Evolutionary conservation across 768 basidiomycete genomes (phyloP), one percentile per base, ranked within the genome.

Genomic region (Auriscalpium microsporum): DNA sequence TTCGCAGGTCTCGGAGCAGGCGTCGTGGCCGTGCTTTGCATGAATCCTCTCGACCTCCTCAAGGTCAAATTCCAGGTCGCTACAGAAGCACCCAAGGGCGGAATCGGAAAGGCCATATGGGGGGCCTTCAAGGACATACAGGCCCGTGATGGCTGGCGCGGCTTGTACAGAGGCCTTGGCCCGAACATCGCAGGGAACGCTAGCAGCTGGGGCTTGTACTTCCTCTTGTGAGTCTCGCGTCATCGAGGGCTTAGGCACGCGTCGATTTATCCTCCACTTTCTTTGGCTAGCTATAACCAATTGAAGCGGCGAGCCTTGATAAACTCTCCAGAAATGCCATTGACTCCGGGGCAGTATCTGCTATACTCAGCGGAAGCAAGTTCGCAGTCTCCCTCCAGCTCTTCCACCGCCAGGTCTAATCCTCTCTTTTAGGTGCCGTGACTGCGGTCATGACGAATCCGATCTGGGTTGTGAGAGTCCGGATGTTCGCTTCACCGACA

Each of bases 361-460:
- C 71, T 94, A 36, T 96, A 88, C 66, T 88, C 94, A 44, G 94
- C 96, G 47, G 79, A 95, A 88, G 92, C 95, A 66, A 96, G 95
- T 97, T 73, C 81, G 93, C 84, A 68, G 54, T 64, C 63, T 56
- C 62, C 49, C 58, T 48, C 54, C 52, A 53, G 58, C 58, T 36
- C 42, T 8, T 23, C 38, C 53, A 42, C 45, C 50, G 45, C 44
- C 54, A 55, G 49, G 46, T 35, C 23, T 52, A 36, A 56, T 57
- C 54, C 53, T 68, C 52, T 13, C 59, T 52, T 54, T 16, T 55
- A 98, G 95, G 95, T 73, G 90, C 94, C 11, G 84, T 83, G 16
- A 96, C 94, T 4, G 94, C 96, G 1, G 74, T 98, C 64, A 78
- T 96, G 67, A 99, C 95, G 8, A 98, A 99, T 69, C 96, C 95